These are phyloP conservation scores for Cenchrus purpureus DNA, from an alignment of 176 grass and related monocot genomes.

Conservation along the genomic window DNA sequence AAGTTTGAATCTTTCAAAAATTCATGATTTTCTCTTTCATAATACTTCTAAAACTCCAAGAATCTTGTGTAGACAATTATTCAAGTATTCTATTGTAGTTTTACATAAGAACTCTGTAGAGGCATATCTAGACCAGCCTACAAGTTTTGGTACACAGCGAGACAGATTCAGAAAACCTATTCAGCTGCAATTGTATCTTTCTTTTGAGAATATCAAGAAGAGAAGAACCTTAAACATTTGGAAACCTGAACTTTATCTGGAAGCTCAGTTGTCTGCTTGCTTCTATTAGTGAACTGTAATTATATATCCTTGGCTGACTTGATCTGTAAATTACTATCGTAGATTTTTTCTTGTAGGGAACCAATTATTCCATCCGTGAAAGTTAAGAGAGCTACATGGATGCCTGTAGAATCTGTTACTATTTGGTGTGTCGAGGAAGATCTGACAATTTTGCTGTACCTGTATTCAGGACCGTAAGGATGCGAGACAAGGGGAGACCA, in stretches of 20 bases:
- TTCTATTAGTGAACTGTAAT: slow-evolving; percentile 3
- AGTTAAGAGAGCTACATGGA: slow-evolving; percentile 25
- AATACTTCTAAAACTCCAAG: not conserved
- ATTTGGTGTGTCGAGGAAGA: slow-evolving; percentile 26
- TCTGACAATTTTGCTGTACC: slow-evolving; percentile 23
- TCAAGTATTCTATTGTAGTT: slow-evolving; percentile 6
- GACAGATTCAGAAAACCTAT: slow-evolving; percentile 3
- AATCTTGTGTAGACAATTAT: slow-evolving; percentile 34
- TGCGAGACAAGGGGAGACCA: slow-evolving; percentile 83
- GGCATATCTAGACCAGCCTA: slow-evolving; percentile 27
- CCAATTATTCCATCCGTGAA: not conserved
- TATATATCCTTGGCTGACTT: slow-evolving; percentile 23
- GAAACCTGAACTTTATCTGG: slow-evolving; percentile 21
- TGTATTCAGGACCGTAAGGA: slow-evolving; percentile 69
- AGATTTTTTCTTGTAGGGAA: slow-evolving; percentile 15
- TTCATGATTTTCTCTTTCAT: slow-evolving; percentile 14
- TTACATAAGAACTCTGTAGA: slow-evolving; percentile 13
- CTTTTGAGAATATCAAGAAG: not conserved
- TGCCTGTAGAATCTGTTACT: slow-evolving; percentile 26
- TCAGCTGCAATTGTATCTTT: not conserved
- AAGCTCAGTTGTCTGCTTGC: slow-evolving; percentile 11
- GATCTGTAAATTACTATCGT: slow-evolving; percentile 20
- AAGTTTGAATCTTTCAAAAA: slow-evolving; percentile 5
- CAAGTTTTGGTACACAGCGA: slow-evolving; percentile 17
- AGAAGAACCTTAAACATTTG: slow-evolving; percentile 3